phyloP scores from a whole-genome alignment of 352 stramenopile genomes.

The Halophytophthora polymorphica region DNA sequence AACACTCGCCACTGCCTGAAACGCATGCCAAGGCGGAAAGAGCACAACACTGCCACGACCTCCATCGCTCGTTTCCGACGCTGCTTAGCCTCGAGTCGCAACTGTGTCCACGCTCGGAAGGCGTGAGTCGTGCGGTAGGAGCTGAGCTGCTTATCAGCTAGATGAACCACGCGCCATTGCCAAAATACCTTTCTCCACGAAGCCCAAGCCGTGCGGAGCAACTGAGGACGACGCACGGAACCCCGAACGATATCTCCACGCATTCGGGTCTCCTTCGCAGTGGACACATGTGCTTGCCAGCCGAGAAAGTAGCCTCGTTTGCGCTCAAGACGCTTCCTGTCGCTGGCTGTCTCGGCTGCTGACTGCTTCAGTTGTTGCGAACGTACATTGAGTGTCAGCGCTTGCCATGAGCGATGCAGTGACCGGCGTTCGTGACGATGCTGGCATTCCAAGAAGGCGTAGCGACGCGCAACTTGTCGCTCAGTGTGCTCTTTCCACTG shows the following conservation, averaged over 20 bases:
- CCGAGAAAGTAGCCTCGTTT: conserved; percentile 1
- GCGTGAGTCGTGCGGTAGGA: conserved; percentile 3
- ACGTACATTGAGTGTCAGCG: conserved; percentile 9
- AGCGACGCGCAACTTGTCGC: background rate
- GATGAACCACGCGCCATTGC: background rate
- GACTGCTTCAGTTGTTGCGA: conserved; percentile 10
- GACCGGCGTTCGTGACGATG: background rate
- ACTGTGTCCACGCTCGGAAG: conserved; percentile 24
- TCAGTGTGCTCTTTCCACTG: conserved; percentile 9
- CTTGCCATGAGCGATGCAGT: conserved; percentile 11
- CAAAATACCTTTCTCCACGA: conserved; percentile 20
- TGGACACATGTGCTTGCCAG: conserved; percentile 4
- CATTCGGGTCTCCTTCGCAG: conserved; percentile 1
- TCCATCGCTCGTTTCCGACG: conserved; percentile 1
- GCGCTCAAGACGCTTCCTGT: background rate
- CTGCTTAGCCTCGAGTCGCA: conserved; percentile 1
- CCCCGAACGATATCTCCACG: conserved; percentile 9
- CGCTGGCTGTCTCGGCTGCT: background rate
- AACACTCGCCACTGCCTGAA: conserved; percentile 22
- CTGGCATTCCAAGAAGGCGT: conserved; percentile 5
- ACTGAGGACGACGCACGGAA: background rate
- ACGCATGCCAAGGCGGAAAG: conserved; percentile 6
- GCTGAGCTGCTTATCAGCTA: conserved; percentile 15
- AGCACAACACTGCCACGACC: conserved; percentile 7
- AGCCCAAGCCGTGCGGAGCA: conserved; percentile 10